Evolutionary conservation across 306 rosid species (phyloP).

Genomic region (Prosopis cineraria): DNA sequence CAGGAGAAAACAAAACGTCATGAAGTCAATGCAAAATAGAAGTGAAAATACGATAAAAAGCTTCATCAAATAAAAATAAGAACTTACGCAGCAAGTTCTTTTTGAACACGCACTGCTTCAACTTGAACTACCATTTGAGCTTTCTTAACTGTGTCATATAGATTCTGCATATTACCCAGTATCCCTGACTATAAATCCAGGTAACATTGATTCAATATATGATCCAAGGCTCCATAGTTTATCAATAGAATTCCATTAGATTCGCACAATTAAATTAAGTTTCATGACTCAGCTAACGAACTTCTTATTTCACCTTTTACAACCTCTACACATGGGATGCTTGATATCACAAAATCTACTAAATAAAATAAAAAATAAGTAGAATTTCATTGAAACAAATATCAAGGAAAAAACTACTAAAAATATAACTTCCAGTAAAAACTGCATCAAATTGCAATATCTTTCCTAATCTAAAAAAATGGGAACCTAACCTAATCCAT

Average conservation of each 20-base stretch:
- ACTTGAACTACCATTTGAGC: constrained; percentile 76
- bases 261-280: too few relatives aligned
- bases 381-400: too few relatives aligned
- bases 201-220: not conserved
- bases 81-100: constrained; percentile 66
- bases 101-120: constrained; percentile 67
- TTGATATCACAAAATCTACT: too few relatives aligned
- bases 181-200: constrained; percentile 54
- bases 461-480: too few relatives aligned
- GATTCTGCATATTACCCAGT: constrained; percentile 63
- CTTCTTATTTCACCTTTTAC: too few relatives aligned
- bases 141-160: constrained; percentile 64
- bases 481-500: too few relatives aligned
- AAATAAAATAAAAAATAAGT: too few relatives aligned
- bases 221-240: not conserved
- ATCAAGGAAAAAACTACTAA: too few relatives aligned
- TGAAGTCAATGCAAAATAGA: not conserved
- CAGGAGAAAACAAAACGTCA: constrained; percentile 3
- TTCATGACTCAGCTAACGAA: too few relatives aligned
- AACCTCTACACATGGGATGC: too few relatives aligned
- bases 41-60: not conserved
- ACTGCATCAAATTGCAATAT: too few relatives aligned
- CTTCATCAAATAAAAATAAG: not conserved
- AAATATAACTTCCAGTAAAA: too few relatives aligned
- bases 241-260: not conserved